Percentiles rank a stretch among this genome's conserved stretches.
Evolutionary conservation across 257 asterid genomes (phyloP).

Genomic region (Rhazya stricta): DNA sequence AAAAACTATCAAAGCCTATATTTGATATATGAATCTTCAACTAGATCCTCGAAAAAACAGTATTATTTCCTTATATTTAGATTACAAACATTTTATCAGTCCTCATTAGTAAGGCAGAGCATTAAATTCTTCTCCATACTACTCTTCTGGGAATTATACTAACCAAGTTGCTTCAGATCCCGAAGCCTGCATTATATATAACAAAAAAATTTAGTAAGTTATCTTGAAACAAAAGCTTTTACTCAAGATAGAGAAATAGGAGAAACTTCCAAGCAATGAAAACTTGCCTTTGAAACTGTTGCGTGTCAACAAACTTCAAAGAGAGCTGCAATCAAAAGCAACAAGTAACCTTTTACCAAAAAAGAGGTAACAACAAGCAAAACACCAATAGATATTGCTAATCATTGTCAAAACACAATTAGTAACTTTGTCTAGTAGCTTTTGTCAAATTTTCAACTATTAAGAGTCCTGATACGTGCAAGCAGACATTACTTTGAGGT

Average conservation of each 20-base stretch:
- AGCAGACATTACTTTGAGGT: not conserved
- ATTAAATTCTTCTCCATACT: not conserved
- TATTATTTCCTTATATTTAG: not conserved
- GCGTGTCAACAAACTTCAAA: constrained; percentile 79
- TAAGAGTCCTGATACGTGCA: not conserved
- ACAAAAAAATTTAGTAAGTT: constrained; percentile 9
- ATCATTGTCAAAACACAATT: not conserved
- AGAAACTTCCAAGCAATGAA: constrained; percentile 9
- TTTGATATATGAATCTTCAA: not conserved
- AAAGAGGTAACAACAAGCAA: not conserved
- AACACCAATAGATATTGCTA: not conserved
- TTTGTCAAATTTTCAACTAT: not conserved
- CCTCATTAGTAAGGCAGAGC: not conserved
- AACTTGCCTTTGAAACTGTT: constrained; percentile 81
- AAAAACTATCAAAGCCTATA: not conserved
- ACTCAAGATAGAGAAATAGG: constrained; percentile 1
- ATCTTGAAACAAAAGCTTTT: not conserved
- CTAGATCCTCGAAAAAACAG: not conserved
- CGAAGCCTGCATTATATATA: constrained; percentile 65
- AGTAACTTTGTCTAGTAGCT: not conserved
- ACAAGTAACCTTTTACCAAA: not conserved
- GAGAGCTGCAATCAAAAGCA: constrained; percentile 53
- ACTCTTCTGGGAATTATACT: constrained; percentile 18
- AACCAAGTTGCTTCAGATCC: constrained; percentile 96
- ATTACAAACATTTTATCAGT: not conserved